Evolutionary conservation across 2,329 filamentous ascomycete genomes (phyloP), one percentile per base, ranked within the genome.

Genomic region (Cladobotryum protrusum): DNA sequence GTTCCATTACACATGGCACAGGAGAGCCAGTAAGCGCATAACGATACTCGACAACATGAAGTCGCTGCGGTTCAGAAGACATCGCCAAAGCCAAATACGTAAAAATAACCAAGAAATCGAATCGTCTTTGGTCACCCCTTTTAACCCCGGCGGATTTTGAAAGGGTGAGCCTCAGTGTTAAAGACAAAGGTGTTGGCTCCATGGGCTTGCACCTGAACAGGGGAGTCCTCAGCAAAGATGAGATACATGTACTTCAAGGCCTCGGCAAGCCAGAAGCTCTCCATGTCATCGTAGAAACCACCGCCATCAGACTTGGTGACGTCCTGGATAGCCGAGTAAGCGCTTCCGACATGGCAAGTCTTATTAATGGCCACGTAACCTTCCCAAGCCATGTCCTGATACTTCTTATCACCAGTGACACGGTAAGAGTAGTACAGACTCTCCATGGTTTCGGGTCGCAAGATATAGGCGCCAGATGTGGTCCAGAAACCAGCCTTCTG

Each of bases 181-280:
- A 66, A 77, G 5, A 78, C 74, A 55, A 68, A 81, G 52, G 69
- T 49, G 56, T 77, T 77, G n/a, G 64, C 60, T 43, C 67, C 64
- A 41, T 67, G 65, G 11, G 67, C 66, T 56, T 72, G 70, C 45
- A 79, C 65, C 61, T 80, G 76, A 59, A 74, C 75, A 4, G 65
- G 62, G 2, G 75, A 81, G 32, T 88, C 85, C 63, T 68, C 71
- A 0, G 79, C 75, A 62, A 83, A 81, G 52, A 87, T 86, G 59
- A 95, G 65, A 69, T 87, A 95, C 50, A 78, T 73, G 65, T 95
- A 95, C 75, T 95, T 95, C 66, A 95, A 64, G 54, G 90, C 86
- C 72, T 95, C 89, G 0, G 89, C 89, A 65, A 95, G 89, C 73
- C 87, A 84, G 71, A 93, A 95, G 60, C 86, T 91, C 70, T 95